Evolutionary conservation across 495 filamentous ascomycete genomes (phyloP).

Genomic region (Lophiostoma macrostomum): DNA sequence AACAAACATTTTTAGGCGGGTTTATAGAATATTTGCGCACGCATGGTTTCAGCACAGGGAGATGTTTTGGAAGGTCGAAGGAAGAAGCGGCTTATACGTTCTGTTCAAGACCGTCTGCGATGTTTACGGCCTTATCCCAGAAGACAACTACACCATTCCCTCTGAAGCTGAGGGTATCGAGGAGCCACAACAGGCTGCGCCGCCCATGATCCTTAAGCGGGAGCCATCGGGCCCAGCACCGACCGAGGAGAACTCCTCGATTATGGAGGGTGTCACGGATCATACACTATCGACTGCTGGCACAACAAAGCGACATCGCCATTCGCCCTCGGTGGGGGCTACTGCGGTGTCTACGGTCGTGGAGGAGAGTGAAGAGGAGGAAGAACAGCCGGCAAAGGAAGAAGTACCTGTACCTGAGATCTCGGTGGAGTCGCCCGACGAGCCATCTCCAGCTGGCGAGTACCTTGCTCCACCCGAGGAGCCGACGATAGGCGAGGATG

Average conservation of each 20-base stretch:
- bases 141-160: constrained; percentile 93
- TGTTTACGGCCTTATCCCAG: constrained; percentile 77
- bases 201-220: constrained; percentile 19
- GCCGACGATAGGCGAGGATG: constrained; percentile 6
- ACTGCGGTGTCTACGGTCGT: constrained; percentile 30
- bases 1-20: constrained; percentile 86
- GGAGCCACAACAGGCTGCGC: neutral
- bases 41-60: constrained; percentile 96
- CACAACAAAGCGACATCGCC: constrained; percentile 31
- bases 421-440: too few species aligned
- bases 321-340: constrained; percentile 28
- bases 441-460: too few species aligned
- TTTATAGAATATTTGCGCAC: constrained; percentile 96
- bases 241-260: constrained; percentile 6
- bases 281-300: constrained; percentile 18
- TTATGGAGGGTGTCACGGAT: constrained; percentile 15
- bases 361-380: constrained; percentile 36
- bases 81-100: constrained; percentile 79
- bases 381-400: constrained; percentile 12
- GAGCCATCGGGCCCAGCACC: neutral
- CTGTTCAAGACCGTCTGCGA: constrained; percentile 98
- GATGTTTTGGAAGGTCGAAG: constrained; percentile 96
- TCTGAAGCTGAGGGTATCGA: constrained; percentile 73
- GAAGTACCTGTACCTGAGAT: neutral
- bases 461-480: neutral